Evolutionary conservation across 768 basidiomycete species (phyloP).

Genomic region (Mycena galopus): DNA sequence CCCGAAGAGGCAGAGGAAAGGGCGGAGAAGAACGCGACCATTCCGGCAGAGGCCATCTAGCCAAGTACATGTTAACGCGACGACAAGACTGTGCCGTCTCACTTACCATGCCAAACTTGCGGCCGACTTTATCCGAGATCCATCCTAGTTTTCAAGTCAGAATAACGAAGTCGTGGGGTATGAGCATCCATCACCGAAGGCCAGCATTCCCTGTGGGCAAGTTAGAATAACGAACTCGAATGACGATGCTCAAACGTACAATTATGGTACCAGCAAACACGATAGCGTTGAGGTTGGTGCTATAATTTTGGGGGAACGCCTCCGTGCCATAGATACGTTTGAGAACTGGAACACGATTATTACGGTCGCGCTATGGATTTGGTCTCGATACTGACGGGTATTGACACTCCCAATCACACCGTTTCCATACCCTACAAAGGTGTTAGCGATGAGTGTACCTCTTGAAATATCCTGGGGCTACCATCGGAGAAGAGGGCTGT

Average conservation of each 20-base stretch:
- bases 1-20: conserved; percentile 89
- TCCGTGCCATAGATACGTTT: conserved; percentile 76
- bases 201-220: conserved; percentile 91
- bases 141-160: conserved; percentile 56
- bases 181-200: conserved; percentile 63
- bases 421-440: conserved; percentile 78
- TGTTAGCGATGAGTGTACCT: conserved; percentile 1
- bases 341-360: conserved; percentile 62
- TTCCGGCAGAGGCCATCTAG: conserved; percentile 85
- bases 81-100: neutral
- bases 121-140: conserved; percentile 87
- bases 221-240: too few species aligned
- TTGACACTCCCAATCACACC: conserved; percentile 83
- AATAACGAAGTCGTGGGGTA: neutral
- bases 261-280: conserved; percentile 90
- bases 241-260: too few species aligned
- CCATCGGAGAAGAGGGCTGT: conserved; percentile 92
- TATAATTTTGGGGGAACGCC: conserved; percentile 69
- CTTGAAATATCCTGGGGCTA: conserved; percentile 41
- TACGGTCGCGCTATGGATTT: neutral
- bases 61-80: conserved; percentile 28
- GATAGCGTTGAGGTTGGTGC: conserved; percentile 73
- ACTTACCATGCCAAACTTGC: conserved; percentile 89
- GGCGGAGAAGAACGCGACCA: conserved; percentile 86
- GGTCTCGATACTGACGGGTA: conserved; percentile 61